phyloP scores from a whole-genome alignment of 331 rosid species.

The Arachis monticola region DNA sequence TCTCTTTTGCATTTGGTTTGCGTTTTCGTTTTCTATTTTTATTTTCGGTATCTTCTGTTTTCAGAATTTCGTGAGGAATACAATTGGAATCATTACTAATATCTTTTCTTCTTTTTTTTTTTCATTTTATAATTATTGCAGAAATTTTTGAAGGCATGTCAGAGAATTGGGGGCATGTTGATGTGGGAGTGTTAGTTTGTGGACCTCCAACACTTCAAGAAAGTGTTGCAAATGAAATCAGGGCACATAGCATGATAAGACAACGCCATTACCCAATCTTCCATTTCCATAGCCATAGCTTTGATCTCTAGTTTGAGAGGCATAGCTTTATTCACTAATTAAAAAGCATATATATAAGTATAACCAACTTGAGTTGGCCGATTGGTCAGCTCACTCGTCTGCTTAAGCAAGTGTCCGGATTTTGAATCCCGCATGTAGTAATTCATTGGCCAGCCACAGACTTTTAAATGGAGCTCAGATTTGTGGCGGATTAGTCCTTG shows the following conservation, averaged over 20 bases:
- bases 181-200: conserved; percentile 74
- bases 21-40: too few relatives aligned
- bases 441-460: too few relatives aligned
- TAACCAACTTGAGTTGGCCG: too few relatives aligned
- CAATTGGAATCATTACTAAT: conserved; percentile 4
- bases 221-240: conserved; percentile 76
- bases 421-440: too few relatives aligned
- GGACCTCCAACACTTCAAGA: conserved; percentile 74
- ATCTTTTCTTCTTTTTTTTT: too few relatives aligned
- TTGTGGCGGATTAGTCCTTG: too few relatives aligned
- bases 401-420: too few relatives aligned
- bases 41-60: too few relatives aligned
- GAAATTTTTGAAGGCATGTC: conserved; percentile 60
- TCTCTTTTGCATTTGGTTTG: too few relatives aligned
- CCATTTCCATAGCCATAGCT: conserved; percentile 86
- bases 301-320: conserved; percentile 60
- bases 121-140: conserved; percentile 43
- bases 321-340: conserved; percentile 11
- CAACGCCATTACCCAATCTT: conserved; percentile 60
- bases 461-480: too few relatives aligned
- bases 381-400: too few relatives aligned
- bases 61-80: too few relatives aligned
- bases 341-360: not conserved
- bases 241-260: conserved; percentile 57
- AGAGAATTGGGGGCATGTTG: conserved; percentile 64